phyloP scores from a whole-genome alignment of 2,329 filamentous ascomycete genomes.

The Stemphylium beticola region DNA sequence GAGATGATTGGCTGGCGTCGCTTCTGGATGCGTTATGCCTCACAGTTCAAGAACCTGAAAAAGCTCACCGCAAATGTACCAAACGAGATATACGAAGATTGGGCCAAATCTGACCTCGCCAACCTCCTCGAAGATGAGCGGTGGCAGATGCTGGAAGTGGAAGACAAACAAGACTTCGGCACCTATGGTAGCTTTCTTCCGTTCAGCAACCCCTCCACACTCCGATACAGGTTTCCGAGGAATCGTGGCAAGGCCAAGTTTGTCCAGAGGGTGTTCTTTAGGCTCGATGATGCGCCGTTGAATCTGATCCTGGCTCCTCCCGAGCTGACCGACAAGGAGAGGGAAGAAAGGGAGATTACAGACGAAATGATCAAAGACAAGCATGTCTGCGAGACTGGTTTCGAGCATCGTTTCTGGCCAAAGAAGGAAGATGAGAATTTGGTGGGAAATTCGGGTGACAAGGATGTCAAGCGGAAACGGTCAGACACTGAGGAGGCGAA shows the following conservation, averaged over 20 bases:
- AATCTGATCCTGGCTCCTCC: conserved; percentile 7
- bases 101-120: conserved; percentile 33
- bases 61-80: conserved; percentile 43
- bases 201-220: conserved; percentile 13
- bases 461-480: conserved; percentile 15
- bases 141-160: conserved; percentile 43
- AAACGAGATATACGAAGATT: conserved; percentile 42
- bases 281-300: conserved; percentile 31
- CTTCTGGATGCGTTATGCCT: conserved; percentile 46
- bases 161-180: conserved; percentile 25
- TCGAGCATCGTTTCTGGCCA: conserved; percentile 37
- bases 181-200: conserved; percentile 29
- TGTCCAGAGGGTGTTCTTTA: conserved; percentile 44
- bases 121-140: conserved; percentile 30
- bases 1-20: conserved; percentile 45
- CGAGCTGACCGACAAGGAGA: conserved; percentile 20
- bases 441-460: not conserved
- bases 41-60: conserved; percentile 45
- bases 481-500: not conserved
- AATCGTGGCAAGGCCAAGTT: conserved; percentile 34
- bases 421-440: not conserved
- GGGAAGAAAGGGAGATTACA: conserved; percentile 33
- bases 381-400: not conserved
- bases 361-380: conserved; percentile 28
- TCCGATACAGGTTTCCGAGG: conserved; percentile 25